Evolutionary conservation across 352 stramenopile species (phyloP), one percentile per base, ranked within the genome.

Genomic region (Phytopythium delawarense): DNA sequence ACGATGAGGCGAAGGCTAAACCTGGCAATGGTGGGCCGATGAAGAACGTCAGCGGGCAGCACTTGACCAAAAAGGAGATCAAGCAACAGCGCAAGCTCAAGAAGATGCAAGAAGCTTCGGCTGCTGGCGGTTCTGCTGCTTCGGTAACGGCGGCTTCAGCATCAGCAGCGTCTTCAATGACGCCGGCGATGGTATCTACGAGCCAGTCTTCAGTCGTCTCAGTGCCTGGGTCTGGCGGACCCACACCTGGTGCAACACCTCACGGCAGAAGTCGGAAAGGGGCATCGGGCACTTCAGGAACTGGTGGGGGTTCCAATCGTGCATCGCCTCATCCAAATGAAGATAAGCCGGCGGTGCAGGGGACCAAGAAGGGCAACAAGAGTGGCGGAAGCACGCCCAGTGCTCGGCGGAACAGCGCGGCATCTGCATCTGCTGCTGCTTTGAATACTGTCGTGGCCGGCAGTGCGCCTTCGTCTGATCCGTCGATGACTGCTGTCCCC

Each of bases 31-130:
- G n/a, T 7, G 30, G 2, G 37, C 2, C 20, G 44, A n/a, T 6
- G 13, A 60, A 60, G 39, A 12, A 50, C 25, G 18, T 37, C n/a
- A 46, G 66, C 15, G 69, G 55, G 2, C 21, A 52, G 44, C 63
- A 72, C 5, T 46, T 79, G 50, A 84, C 79, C 34, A 92, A 88
- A 58, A 89, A 88, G 49, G 84, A 92, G 40, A 32, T 80, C 28
- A 92, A 92, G 53, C 79, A 88, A 39, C 76, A 82, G 50, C 72
- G 82, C 9, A 93, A 89, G 53, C 64, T 76, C 28, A 91, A 90
- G 61, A 92, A 90, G 61, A 65, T 72, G 39, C 78, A 89, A 56
- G 81, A 91, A 9, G 67, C 66, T 11, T 44, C 50, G 21, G 51
- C 61, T 23, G 30, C 54, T 9, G 34, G 20, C 23, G 52, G 32